Evolutionary conservation across 257 asterid species (phyloP).

Genomic region (Solanum habrochaites): DNA sequence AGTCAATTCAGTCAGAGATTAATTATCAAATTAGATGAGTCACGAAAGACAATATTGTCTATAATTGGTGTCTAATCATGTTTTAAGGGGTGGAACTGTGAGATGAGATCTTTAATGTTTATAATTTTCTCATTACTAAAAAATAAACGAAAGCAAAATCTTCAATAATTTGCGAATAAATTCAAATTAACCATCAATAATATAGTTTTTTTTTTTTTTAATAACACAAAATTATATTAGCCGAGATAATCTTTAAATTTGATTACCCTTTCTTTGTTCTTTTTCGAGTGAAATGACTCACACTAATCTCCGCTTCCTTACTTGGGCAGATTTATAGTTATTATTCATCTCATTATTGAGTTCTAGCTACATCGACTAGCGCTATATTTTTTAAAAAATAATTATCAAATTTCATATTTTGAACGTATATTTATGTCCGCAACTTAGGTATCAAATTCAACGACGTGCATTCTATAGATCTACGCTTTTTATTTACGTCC

Average conservation of each 20-base stretch:
- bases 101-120: not conserved
- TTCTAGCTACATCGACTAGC: no score
- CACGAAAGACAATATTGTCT: not conserved
- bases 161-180: not conserved
- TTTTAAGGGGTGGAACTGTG: not conserved
- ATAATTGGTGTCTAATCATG: not conserved
- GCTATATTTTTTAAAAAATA: no score
- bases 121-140: not conserved
- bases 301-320: no score
- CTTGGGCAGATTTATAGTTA: no score
- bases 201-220: not conserved
- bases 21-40: not conserved
- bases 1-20: not conserved
- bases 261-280: no score
- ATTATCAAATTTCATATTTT: no score
- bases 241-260: not conserved
- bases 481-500: not conserved
- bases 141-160: no score
- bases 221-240: not conserved
- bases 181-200: not conserved
- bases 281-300: accelerated
- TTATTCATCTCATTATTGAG: no score
- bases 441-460: no score
- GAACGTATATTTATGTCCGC: not conserved
- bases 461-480: no score